Base-by-base conservation (phyloP, 2,329 filamentous ascomycete genomes). In the Plectosphaerella plurivora region DNA sequence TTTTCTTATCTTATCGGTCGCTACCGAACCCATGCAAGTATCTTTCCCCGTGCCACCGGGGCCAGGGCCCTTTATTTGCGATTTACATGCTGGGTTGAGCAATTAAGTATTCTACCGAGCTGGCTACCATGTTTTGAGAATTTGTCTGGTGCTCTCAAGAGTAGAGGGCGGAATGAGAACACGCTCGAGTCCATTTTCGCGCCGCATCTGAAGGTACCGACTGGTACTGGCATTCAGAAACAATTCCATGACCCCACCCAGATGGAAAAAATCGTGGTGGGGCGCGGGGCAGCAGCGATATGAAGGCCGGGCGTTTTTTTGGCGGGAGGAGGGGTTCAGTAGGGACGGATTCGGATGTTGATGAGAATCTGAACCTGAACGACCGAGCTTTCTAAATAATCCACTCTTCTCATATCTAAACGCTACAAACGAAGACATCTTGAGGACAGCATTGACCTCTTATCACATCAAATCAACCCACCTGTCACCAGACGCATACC, bases 1-100 rank as follows among this genome's bases (percentile, higher is more conserved):
- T 57, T 41, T 45, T 51, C 57, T 61, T 62, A 62, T 61, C 60
- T 62, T 61, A 62, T 62, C 59, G 48, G 37, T 12, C 41, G 28
- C 28, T 33, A 33, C 28, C 28, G 28, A 9, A 33, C 7, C 28
- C 28, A 33, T 33, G 28, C 28, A 33, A 33, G 28, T 33, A 9
- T 33, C 7, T 33, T 9, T 33, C 8, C 4, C 28, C 11, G 28
- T 33, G 47, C 25, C 45, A 37, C 33, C 7, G 18, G 12, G 37
- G n/a, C 22, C 15, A 35, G 28, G 28, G 7, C 11, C 28, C 28
- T 9, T 33, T 33, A 9, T 33, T 12, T 33, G 22, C 28, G 11
- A 33, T 9, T 33, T 9, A 33, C 8, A 33, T 12, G 8, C 11
- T 33, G 28, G 28, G 28, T 8, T 8, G 28, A 33, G 22, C 22